Evolutionary conservation across 306 rosid species (phyloP).

Genomic region (Parietaria judaica): DNA sequence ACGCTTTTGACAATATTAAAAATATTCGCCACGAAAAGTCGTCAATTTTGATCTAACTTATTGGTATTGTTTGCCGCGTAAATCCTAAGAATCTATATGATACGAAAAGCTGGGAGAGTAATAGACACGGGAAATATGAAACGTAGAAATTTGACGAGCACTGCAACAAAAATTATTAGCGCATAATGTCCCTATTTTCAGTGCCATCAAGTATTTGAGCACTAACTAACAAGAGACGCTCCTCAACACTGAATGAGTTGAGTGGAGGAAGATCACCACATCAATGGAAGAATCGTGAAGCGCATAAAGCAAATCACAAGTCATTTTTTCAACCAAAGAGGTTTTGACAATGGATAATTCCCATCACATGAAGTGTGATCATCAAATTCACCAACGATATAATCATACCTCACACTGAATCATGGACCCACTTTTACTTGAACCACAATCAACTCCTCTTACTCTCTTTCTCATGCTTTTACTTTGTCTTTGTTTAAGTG

Average conservation of each 20-base stretch:
- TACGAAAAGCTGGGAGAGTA: background rate
- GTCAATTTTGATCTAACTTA: too few species aligned
- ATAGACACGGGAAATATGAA: background rate
- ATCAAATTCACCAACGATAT: slow-evolving; percentile 12
- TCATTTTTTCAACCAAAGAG: background rate
- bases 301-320: background rate
- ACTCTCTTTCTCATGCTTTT: background rate
- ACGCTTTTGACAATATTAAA: too few species aligned
- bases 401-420: slow-evolving; percentile 7
- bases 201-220: slow-evolving; percentile 2
- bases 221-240: slow-evolving; percentile 7
- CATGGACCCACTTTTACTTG: background rate
- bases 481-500: too few species aligned
- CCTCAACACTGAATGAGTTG: slow-evolving; percentile 8
- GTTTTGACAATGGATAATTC: background rate
- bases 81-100: too few species aligned
- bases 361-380: slow-evolving; percentile 17
- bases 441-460: background rate
- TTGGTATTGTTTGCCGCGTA: too few species aligned
- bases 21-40: too few species aligned
- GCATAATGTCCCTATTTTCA: background rate
- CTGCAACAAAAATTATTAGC: background rate
- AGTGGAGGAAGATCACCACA: slow-evolving; percentile 1
- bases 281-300: slow-evolving; percentile 13
- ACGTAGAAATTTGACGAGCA: background rate